A percentile compares a stretch with the other conserved stretches of the same genome.
These are phyloP conservation scores for Aspergillus spinulosporus DNA, from an alignment of 2,329 filamentous ascomycete species.

Conservation along the genomic window DNA sequence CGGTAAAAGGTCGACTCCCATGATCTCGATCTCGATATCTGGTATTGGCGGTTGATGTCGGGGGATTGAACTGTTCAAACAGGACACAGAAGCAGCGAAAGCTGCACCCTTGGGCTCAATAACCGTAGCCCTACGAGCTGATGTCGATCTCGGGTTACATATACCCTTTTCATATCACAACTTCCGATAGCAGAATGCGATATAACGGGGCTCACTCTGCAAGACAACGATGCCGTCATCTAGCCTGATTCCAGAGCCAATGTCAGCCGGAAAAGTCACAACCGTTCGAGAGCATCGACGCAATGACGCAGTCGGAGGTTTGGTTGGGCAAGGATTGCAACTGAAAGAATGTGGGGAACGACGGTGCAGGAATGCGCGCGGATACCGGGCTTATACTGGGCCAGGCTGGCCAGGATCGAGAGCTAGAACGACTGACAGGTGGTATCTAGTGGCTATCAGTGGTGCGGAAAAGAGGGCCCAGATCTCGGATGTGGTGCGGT, in stretches of 20 bases:
- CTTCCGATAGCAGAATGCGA: not conserved
- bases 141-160: conserved; percentile 1
- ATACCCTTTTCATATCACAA: not conserved
- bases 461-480: not conserved
- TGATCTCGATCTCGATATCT: conserved; percentile 20
- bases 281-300: not conserved
- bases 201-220: conserved; percentile 5
- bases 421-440: not conserved
- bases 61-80: not conserved
- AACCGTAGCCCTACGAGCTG: not conserved
- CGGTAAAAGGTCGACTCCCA: conserved; percentile 34
- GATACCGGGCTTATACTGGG: not conserved
- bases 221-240: conserved; percentile 23
- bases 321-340: conserved; percentile 11
- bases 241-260: conserved; percentile 4
- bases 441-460: not conserved
- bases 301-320: not conserved
- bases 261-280: conserved; percentile 5
- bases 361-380: conserved; percentile 17
- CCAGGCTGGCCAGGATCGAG: not conserved
- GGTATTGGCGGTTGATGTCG: not conserved
- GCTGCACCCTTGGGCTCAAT: conserved; percentile 6
- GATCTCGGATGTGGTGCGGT: not conserved
- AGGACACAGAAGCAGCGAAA: conserved; percentile 8
- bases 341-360: conserved; percentile 21